A percentile compares a stretch with the other conserved stretches of the same genome.
Evolutionary conservation across 2,329 filamentous ascomycete genomes (phyloP).

Genomic region (Fusarium sp.): DNA sequence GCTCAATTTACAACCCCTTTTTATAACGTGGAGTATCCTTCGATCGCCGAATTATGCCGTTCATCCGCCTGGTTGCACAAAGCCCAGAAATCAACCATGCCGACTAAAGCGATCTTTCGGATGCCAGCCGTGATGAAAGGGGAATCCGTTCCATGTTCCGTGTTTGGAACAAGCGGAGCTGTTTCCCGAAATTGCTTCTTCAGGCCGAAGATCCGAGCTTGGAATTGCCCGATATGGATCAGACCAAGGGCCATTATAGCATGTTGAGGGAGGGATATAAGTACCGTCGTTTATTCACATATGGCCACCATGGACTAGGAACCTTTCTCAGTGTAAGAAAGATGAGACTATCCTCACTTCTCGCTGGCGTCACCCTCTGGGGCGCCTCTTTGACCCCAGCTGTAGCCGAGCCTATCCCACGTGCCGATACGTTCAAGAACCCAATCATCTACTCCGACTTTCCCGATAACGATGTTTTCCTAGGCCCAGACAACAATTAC

Average conservation of each 20-base stretch:
- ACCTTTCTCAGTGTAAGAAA: not conserved
- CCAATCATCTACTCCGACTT: slow-evolving; percentile 69
- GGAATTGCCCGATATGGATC: not conserved
- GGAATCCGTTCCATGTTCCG: not conserved
- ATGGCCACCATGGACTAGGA: too few relatives aligned
- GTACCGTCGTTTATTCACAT: not conserved
- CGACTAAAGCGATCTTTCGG: not conserved
- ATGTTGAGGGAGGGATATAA: not conserved
- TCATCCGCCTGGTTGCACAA: not conserved
- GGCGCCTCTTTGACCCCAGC: not conserved
- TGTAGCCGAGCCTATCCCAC: not conserved
- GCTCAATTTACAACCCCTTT: not conserved
- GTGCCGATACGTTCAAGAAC: slow-evolving; percentile 51
- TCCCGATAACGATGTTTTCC: slow-evolving; percentile 67
- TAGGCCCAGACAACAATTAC: slow-evolving; percentile 62
- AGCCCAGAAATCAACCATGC: not conserved
- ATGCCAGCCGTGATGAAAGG: not conserved
- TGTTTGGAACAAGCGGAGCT: slow-evolving; percentile 9
- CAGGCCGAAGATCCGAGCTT: slow-evolving; percentile 10
- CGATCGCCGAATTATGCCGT: not conserved
- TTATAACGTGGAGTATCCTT: not conserved
- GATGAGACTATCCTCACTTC: slow-evolving; percentile 3
- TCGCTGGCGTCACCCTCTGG: not conserved
- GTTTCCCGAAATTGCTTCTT: slow-evolving; percentile 23
- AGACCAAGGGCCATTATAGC: not conserved